Evolutionary conservation across 169 alveolate genomes (phyloP), one percentile per base, ranked within the genome.

Genomic region (Miamiensis avidus): DNA sequence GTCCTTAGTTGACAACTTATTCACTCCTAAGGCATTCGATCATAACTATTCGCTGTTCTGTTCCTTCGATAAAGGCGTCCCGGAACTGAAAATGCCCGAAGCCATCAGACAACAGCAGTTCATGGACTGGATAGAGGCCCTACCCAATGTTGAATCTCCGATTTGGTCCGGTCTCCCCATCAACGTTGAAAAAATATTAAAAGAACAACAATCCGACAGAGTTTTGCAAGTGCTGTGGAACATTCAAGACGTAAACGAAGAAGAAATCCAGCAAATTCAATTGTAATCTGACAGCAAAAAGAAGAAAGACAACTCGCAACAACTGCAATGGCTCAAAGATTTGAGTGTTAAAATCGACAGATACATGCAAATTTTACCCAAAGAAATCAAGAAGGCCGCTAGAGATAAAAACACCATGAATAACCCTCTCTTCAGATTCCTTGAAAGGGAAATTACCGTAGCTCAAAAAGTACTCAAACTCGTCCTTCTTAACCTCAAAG

Each of bases 391-490:
- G 29, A 84, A 82, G 26, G 86, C 97, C 64, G 83, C 86, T 75
- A 93, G 97, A 86, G 95, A 93, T 34, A 98, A 93, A 31, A 91
- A 83, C 30, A 91, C 96, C 32, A 94, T 97, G 87, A 95, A 97
- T 74, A 95, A 98, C 88, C 99, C 99, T 25, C 94, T 98, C 65
- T 98, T 96, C 91, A 94, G 99, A 87, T 98, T 97, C 94, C 91
- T 98, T 82, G 98, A 96, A 84, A 94, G 99, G 82, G 99, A 98
- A 91, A 91, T 95, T 11, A 95, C 95, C 16, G 96, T 95, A 49
- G 98, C 96, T 20, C 85, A 89, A 65, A 89, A 93, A 81, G 93
- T 97, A 31, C 84, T 96, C 65, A 88, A 88, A 75, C 82, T 75
- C 85, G 95, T 97, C 25, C 91, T 93, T 79, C 79, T 64, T n/a